Percentiles rank a stretch among this genome's conserved stretches.
Conservation (phyloP, 2,329 filamentous ascomycete species). For the Rhytidhysteron rufulum region DNA sequence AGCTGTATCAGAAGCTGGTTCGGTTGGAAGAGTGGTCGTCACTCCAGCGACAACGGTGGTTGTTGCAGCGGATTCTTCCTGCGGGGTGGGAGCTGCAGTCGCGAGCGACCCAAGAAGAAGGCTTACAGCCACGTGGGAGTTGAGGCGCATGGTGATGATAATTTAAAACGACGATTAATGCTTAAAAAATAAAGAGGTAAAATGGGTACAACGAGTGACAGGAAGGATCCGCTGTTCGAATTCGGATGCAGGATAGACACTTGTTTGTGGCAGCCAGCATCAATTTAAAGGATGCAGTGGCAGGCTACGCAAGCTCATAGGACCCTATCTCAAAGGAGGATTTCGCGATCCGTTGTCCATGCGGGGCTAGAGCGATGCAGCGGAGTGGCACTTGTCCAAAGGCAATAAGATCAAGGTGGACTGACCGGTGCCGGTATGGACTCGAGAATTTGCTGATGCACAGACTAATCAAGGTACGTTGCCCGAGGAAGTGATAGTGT, state of each 20-base stretch:
- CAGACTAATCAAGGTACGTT: background rate
- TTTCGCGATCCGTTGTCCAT: background rate
- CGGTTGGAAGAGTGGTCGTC: slow-evolving; percentile 14
- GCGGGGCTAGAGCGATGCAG: background rate
- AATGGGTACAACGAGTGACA: background rate
- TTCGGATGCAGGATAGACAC: too few species aligned
- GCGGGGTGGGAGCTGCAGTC: slow-evolving; percentile 21
- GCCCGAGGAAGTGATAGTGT: background rate
- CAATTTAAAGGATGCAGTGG: background rate
- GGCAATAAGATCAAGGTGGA: too few species aligned
- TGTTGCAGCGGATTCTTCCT: slow-evolving; percentile 13
- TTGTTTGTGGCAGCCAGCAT: background rate
- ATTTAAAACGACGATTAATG: background rate
- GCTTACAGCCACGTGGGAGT: slow-evolving; percentile 16
- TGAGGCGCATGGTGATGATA: slow-evolving; percentile 21
- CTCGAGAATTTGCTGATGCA: background rate
- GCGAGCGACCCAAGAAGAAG: slow-evolving; percentile 20
- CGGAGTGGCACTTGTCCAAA: background rate
- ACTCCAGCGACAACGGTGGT: slow-evolving; percentile 3
- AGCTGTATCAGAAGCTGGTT: slow-evolving; percentile 17
- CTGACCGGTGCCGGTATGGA: too few species aligned
- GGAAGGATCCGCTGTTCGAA: too few species aligned
- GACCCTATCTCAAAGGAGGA: background rate
- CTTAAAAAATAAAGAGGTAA: background rate
- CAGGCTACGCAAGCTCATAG: too few species aligned